These are phyloP conservation scores for Stylosanthes scabra DNA, from an alignment of 331 rosid genomes.

Conservation along the genomic window DNA sequence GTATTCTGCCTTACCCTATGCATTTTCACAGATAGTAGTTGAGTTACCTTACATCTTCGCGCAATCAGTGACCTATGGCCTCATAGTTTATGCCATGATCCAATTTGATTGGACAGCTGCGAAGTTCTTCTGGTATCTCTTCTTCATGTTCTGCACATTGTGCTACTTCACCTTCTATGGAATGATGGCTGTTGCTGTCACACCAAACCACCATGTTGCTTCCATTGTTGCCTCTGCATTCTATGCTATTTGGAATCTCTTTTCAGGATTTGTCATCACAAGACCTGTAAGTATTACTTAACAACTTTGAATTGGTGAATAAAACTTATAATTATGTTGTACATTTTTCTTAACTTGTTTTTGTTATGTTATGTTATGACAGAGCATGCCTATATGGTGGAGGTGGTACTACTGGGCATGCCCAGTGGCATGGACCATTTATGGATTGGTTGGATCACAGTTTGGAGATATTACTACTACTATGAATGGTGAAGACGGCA, in stretches of 20 bases:
- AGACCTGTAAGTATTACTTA: constrained; percentile 53
- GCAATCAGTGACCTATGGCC: constrained; percentile 49
- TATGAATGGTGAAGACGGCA: neutral
- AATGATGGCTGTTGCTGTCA: constrained; percentile 69
- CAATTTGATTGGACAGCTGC: constrained; percentile 62
- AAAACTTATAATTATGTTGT: neutral
- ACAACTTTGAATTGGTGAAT: too few relatives aligned
- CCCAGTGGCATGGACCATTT: constrained; percentile 59
- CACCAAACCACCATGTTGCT: constrained; percentile 65
- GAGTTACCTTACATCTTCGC: constrained; percentile 59
- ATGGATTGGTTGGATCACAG: constrained; percentile 60
- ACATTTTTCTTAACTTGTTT: neutral
- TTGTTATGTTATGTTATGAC: neutral
- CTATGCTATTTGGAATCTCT: constrained; percentile 59
- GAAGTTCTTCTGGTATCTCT: constrained; percentile 64
- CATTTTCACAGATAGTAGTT: constrained; percentile 61
- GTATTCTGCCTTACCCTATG: constrained; percentile 82
- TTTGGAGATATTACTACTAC: constrained; percentile 40
- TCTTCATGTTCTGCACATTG: constrained; percentile 60
- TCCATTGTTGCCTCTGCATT: constrained; percentile 56
- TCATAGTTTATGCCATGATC: constrained; percentile 61
- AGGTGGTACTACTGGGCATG: constrained; percentile 59
- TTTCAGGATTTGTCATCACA: constrained; percentile 59
- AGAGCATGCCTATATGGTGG: constrained; percentile 64
- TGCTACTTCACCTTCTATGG: constrained; percentile 70